phyloP scores from a whole-genome alignment of 208 protist genomes.

The Trypanosoma theileri region DNA sequence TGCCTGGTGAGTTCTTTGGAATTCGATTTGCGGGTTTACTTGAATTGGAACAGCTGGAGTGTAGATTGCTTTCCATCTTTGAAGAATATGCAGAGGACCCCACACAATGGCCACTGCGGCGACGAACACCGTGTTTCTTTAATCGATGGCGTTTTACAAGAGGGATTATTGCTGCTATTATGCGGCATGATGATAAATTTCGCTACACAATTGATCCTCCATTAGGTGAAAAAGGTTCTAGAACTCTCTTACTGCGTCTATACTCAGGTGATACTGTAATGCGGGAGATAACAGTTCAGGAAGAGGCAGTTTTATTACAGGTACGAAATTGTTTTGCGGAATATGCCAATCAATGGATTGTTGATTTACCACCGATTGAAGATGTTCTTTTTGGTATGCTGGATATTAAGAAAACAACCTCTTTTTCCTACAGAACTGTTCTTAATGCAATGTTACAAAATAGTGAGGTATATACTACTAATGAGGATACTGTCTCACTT shows the following conservation, averaged over 20 bases:
- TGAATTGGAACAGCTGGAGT: slow-evolving; percentile 3
- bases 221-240: not conserved
- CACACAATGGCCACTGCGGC: slow-evolving; percentile 13
- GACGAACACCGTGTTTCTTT: slow-evolving; percentile 25
- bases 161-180: slow-evolving; percentile 18
- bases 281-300: slow-evolving; percentile 13
- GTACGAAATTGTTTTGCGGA: slow-evolving; percentile 13
- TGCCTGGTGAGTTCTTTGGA: slow-evolving; percentile 22
- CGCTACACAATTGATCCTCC: slow-evolving; percentile 20
- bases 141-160: slow-evolving; percentile 25
- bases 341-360: slow-evolving; percentile 14
- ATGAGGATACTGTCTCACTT: not conserved
- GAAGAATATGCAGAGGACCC: slow-evolving; percentile 18
- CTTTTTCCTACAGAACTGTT: slow-evolving; percentile 9
- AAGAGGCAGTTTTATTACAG: not conserved
- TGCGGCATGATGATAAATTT: slow-evolving; percentile 19
- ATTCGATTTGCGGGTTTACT: slow-evolving; percentile 10
- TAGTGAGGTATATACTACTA: slow-evolving; percentile 12
- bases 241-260: slow-evolving; percentile 6
- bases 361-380: slow-evolving; percentile 5
- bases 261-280: slow-evolving; percentile 22
- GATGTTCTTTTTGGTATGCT: not conserved
- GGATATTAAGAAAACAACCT: slow-evolving; percentile 15
- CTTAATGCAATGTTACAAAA: slow-evolving; percentile 18
- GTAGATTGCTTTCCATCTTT: slow-evolving; percentile 15